These are phyloP conservation scores for Coemansia sp. DNA, from an alignment of 192 early-diverging fungal species.

Conservation along the genomic window DNA sequence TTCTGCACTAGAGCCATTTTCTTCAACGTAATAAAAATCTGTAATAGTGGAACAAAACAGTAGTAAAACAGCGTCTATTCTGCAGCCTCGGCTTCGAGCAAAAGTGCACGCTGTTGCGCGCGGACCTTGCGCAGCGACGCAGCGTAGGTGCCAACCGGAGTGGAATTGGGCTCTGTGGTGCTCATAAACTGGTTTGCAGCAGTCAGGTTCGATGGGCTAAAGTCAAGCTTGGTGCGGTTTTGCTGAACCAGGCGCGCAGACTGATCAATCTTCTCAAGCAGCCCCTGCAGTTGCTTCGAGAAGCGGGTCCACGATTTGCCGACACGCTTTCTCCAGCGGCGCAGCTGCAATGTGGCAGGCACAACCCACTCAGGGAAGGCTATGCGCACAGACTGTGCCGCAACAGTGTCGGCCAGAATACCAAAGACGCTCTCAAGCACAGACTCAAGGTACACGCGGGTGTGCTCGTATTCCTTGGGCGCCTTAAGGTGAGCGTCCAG, in stretches of 20 bases:
- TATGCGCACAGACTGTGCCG: slow-evolving; percentile 70
- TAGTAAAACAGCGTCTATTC: slow-evolving; percentile 1
- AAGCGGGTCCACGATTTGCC: slow-evolving; percentile 66
- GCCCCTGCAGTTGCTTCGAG: slow-evolving; percentile 76
- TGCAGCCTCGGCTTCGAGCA: slow-evolving; percentile 40
- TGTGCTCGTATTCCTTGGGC: slow-evolving; percentile 80
- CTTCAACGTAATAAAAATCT: slow-evolving; percentile 17
- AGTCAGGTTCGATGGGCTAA: slow-evolving; percentile 56
- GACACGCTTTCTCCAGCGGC: slow-evolving; percentile 78
- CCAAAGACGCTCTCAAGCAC: slow-evolving; percentile 75
- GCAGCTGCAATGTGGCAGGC: slow-evolving; percentile 81
- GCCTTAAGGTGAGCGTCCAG: slow-evolving; percentile 75
- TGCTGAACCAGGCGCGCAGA: slow-evolving; percentile 72
- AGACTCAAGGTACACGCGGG: slow-evolving; percentile 78
- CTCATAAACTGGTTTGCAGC: slow-evolving; percentile 54
- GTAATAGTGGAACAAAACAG: slow-evolving; percentile 1
- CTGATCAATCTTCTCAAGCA: slow-evolving; percentile 85
- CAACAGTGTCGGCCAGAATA: slow-evolving; percentile 73
- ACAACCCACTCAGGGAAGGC: slow-evolving; percentile 93
- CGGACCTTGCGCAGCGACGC: slow-evolving; percentile 53
- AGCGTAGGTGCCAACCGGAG: slow-evolving; percentile 52
- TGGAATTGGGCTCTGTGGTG: slow-evolving; percentile 34
- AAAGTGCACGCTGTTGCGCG: slow-evolving; percentile 52
- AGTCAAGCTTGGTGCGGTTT: slow-evolving; percentile 63
- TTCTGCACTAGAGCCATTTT: neutral